Percentiles rank a stretch among this genome's conserved stretches.
phyloP scores from a whole-genome alignment of 208 protist genomes.

The Trypanosoma cruzi region DNA sequence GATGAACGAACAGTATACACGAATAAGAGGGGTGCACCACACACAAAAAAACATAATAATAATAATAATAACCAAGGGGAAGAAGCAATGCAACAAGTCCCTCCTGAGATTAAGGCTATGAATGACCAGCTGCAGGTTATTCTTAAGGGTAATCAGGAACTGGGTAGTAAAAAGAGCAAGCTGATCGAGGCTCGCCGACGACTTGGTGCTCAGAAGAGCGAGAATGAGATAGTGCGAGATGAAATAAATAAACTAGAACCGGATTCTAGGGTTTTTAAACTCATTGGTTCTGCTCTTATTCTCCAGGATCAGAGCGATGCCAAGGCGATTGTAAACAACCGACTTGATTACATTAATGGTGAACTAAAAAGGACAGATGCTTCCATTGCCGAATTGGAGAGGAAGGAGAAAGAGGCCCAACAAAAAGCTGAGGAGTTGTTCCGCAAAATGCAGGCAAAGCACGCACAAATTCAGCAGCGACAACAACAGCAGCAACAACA shows the following conservation, averaged over 20 bases:
- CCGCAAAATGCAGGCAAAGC: conserved; percentile 84
- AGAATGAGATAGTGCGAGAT: conserved; percentile 95
- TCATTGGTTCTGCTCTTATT: conserved; percentile 95
- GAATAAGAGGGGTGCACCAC: background rate
- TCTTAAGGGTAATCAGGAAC: conserved; percentile 81
- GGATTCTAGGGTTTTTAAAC: conserved; percentile 93
- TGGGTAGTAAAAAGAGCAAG: conserved; percentile 88
- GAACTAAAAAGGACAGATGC: conserved; percentile 87
- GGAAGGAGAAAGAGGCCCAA: conserved; percentile 76
- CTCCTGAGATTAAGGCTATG: conserved; percentile 80
- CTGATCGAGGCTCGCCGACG: conserved; percentile 83
- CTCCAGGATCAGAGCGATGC: conserved; percentile 93
- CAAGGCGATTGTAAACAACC: conserved; percentile 88
- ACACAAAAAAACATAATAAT: conserved; percentile 10
- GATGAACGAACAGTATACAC: no score
- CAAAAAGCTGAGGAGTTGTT: conserved; percentile 81
- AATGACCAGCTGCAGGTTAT: conserved; percentile 75
- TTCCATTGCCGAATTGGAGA: conserved; percentile 76
- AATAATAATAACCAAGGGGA: background rate
- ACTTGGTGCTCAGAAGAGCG: conserved; percentile 92
- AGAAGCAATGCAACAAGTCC: conserved; percentile 65
- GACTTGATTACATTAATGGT: conserved; percentile 93
- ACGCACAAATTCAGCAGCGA: conserved; percentile 63
- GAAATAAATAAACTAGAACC: conserved; percentile 93
- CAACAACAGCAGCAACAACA: conserved; percentile 60